A percentile compares a stretch with the other conserved stretches of the same genome.
Conservation (phyloP, 768 basidiomycete genomes). For the Exsudoporus frostii region DNA sequence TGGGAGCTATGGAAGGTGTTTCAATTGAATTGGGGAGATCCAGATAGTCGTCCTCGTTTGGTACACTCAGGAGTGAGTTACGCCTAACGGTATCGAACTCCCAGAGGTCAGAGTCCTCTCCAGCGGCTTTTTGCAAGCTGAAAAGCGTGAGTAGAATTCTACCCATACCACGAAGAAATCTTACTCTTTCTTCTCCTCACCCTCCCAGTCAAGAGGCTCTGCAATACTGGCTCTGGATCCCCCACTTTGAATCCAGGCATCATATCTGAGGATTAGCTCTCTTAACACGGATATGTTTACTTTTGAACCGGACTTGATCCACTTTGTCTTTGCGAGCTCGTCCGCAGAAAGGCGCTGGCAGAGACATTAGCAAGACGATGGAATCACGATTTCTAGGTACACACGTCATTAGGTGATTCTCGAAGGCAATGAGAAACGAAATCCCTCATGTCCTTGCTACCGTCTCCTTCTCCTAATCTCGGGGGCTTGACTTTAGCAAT, state of each 20-base stretch:
- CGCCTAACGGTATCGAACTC: constrained; percentile 73
- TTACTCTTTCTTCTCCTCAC: constrained; percentile 58
- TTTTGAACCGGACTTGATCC: constrained; percentile 81
- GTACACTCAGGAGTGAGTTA: constrained; percentile 28
- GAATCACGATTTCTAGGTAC: constrained; percentile 17
- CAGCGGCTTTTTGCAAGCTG: constrained; percentile 20
- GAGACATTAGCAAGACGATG: constrained; percentile 5
- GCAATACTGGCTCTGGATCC: constrained; percentile 78
- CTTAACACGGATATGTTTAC: constrained; percentile 63
- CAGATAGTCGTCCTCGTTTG: constrained; percentile 24
- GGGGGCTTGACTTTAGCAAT: constrained; percentile 87
- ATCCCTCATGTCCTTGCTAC: constrained; percentile 82
- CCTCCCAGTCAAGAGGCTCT: constrained; percentile 69
- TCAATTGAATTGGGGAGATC: constrained; percentile 15
- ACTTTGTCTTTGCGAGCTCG: constrained; percentile 81
- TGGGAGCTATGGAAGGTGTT: constrained; percentile 33
- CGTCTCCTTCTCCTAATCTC: constrained; percentile 70
- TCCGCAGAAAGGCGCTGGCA: constrained; percentile 82
- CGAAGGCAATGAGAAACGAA: constrained; percentile 82
- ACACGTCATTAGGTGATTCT: constrained; percentile 75
- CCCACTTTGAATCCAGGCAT: constrained; percentile 63
- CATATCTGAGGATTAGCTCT: constrained; percentile 78
- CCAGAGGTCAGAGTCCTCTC: constrained; percentile 50
- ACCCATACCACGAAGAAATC: background rate
- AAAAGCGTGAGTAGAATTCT: constrained; percentile 5